Conservation (phyloP, 495 filamentous ascomycete genomes). For the Hyaloscypha finlandica region DNA sequence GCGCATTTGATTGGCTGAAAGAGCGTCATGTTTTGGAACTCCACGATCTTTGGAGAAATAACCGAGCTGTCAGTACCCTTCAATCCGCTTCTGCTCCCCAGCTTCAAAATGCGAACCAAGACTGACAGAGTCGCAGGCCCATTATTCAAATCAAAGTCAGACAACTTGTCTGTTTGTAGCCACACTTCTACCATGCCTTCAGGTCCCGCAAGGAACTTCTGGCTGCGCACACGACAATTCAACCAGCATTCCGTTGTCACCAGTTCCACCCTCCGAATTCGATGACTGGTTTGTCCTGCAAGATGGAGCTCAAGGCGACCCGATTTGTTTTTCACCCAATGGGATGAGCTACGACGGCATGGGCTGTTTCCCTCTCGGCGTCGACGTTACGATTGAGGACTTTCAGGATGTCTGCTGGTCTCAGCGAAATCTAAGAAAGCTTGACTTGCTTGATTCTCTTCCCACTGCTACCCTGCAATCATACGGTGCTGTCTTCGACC, state of each 20-base stretch:
- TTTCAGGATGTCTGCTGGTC: conserved; percentile 53
- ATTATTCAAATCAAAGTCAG: background rate
- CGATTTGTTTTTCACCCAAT: conserved; percentile 39
- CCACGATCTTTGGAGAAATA: conserved; percentile 52
- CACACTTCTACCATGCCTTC: background rate
- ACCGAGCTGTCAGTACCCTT: no score
- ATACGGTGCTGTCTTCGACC: background rate
- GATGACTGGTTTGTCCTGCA: no score
- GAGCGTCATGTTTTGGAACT: conserved; percentile 49
- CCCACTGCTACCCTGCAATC: conserved; percentile 31
- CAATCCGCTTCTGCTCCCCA: no score
- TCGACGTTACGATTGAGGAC: conserved; percentile 43
- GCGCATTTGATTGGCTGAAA: conserved; percentile 59
- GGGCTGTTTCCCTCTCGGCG: conserved; percentile 61
- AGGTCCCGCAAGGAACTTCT: background rate
- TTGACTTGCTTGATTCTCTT: conserved; percentile 50
- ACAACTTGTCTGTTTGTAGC: no score
- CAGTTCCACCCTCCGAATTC: no score
- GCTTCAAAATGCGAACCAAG: no score
- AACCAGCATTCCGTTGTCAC: no score
- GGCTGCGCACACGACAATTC: no score
- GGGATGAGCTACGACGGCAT: conserved; percentile 48
- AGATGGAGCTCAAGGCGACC: background rate
- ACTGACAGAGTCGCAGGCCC: background rate
- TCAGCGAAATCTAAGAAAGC: conserved; percentile 48